Evolutionary conservation across 2,329 filamentous ascomycete genomes (phyloP), one percentile per base, ranked within the genome.

Genomic region (Metarhizium brunneum): DNA sequence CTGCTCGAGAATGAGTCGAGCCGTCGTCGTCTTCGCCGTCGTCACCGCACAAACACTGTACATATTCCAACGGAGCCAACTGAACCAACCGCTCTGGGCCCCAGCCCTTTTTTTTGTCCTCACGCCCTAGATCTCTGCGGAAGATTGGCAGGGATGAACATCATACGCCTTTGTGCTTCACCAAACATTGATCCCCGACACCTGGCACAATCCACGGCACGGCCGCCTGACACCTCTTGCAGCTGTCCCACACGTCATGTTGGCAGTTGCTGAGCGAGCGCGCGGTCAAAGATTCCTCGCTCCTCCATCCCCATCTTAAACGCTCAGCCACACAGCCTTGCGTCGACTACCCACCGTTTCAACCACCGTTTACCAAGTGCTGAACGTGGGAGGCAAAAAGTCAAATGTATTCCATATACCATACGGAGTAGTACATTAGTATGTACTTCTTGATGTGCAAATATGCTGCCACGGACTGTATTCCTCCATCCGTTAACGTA

Each of bases 21-120:
- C 25, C 25, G 25, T 4, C 25, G 25, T 48, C 43, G 54, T 50
- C 54, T 50, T 55, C 35, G 54, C 40, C 47, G 54, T 54, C 55
- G 50, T 57, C 56, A 54, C 50, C 52, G 43, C 38, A 36, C 32
- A 40, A 14, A 6, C 48, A 50, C 8, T 10, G 13, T 25, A 6
- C 6, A 18, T 42, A n/a, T 14, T 18, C 7, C 32, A 11, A 7
- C 7, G 10, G 40, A 13, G 40, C 40, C 42, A 11, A 7, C n/a
- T 18, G n/a, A 10, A 18, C 42, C 42, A 20, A 20, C 42, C 7
- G 18, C 18, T 45, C 18, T 20, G 14, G 38, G 8, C 38, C 38
- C 38, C 38, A 40, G 38, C 45, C 47, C 20, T 50, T 16, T 18
- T 45, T 18, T 45, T 6, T 10, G n/a, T 18, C 42, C 16, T 45